Base-by-base conservation (phyloP, 2,329 filamentous ascomycete species). In the Fusarium brevicatenulatum region DNA sequence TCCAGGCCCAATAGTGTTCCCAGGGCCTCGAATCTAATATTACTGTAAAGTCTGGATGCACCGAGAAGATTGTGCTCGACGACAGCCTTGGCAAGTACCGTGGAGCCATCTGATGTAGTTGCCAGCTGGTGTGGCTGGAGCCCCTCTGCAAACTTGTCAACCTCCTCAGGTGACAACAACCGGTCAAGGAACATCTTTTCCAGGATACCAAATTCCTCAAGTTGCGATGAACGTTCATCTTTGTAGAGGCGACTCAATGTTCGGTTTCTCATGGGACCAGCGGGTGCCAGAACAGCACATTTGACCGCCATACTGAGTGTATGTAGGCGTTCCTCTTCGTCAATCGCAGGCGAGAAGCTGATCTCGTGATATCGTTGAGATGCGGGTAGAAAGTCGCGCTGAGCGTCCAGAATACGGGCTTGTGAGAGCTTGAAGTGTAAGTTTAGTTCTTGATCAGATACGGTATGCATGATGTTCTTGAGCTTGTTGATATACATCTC, bases 111-210 rank as follows among this genome's bases (percentile, higher is more conserved):
- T 1, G 93, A 89, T 1, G 94, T 98, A 71, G 90, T 91, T 30
- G 96, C 96, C 5, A 98, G 90, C 83, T 99, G 96, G 82, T 99
- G 96, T 28, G 93, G 92, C 63, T 91, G 88, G 54, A 99, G 86
- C 57, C 91, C 91, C 76, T 92, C 86, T 1, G 95, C 92, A 79
- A 99, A 99, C 62, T 93, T 91, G 42, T 91, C 90, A 46, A 98
- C 94, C 83, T 99, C 96, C n/a, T 87, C 88, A 0, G 92, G 90
- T 2, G 90, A 89, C 54, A 99, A 87, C 7, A 99, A 86, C 10
- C 95, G 90, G 82, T 98, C 94, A 54, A 98, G 87, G 82, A 97
- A 97, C 90, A 99, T 98, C 86, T 98, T 98, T 85, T 98, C 96
- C 19, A 99, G 85, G 60, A 99, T 98, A 54, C 90, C 87, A 79